phyloP scores from a whole-genome alignment of 352 stramenopile species.

The Phytopythium montanum region DNA sequence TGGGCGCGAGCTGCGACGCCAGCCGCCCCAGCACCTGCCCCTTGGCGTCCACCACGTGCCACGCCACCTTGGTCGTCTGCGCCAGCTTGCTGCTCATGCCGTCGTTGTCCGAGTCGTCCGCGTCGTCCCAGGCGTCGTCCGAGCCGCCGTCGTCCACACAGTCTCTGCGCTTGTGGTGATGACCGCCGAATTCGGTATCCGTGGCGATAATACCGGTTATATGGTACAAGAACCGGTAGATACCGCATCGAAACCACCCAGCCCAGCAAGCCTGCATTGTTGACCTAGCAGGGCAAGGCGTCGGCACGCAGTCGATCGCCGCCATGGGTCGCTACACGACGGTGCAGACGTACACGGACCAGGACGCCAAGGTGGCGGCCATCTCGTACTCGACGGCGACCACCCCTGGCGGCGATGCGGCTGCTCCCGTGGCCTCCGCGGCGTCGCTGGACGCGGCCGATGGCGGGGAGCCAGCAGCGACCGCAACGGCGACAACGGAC shows the following conservation, averaged over 20 bases:
- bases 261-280: not conserved
- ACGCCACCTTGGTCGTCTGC: constrained; percentile 82
- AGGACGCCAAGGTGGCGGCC: constrained; percentile 68
- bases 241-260: too few species aligned
- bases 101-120: not conserved
- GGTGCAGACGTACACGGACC: constrained; percentile 82
- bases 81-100: constrained; percentile 85
- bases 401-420: constrained; percentile 4
- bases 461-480: not conserved
- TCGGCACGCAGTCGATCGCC: too few species aligned
- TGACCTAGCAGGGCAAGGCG: not conserved
- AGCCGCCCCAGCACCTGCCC: constrained; percentile 95
- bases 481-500: too few species aligned
- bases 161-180: not conserved
- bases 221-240: too few species aligned
- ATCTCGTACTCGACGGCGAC: constrained; percentile 47
- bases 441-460: not conserved
- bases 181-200: not conserved
- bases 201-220: too few species aligned
- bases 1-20: constrained; percentile 93
- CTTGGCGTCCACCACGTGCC: constrained; percentile 96
- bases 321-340: constrained; percentile 78
- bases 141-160: too few species aligned
- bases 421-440: not conserved
- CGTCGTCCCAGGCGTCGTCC: not conserved